Evolutionary conservation across 306 rosid genomes (phyloP).

Genomic region (Mucuna pruriens): DNA sequence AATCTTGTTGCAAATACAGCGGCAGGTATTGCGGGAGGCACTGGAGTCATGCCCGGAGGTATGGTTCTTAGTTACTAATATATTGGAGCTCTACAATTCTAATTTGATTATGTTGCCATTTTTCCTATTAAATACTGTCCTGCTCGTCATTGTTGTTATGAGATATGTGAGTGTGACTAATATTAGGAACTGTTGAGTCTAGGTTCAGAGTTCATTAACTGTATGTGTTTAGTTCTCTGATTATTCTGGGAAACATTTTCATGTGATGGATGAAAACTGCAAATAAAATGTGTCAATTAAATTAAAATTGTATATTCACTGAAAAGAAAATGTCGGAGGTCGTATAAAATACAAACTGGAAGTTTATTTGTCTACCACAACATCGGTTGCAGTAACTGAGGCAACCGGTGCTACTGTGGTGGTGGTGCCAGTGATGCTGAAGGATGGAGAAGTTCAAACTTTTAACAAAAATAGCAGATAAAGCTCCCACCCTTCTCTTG

Average conservation of each 20-base stretch:
- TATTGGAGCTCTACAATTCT: slow-evolving; percentile 23
- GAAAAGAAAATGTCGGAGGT: slow-evolving; percentile 22
- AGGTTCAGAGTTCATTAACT: not conserved
- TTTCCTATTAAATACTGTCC: not conserved
- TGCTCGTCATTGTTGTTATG: not conserved
- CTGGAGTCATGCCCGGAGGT: slow-evolving; percentile 99
- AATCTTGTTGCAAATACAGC: slow-evolving; percentile 97
- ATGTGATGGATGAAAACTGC: slow-evolving; percentile 13
- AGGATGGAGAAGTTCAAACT: not conserved
- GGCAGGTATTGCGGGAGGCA: slow-evolving; percentile 98
- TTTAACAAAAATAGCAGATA: not conserved
- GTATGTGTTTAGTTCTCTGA: slow-evolving; percentile 5
- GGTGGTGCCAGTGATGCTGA: too few species aligned
- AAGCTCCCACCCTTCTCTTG: not conserved
- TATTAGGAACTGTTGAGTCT: slow-evolving; percentile 5
- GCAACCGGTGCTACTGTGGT: too few species aligned
- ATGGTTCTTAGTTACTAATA: not conserved
- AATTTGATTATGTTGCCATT: slow-evolving; percentile 15
- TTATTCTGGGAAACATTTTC: not conserved
- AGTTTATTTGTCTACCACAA: too few species aligned
- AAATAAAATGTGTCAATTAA: not conserved
- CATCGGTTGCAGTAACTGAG: too few species aligned
- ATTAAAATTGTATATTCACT: slow-evolving; percentile 20
- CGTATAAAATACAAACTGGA: not conserved
- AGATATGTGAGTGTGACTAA: not conserved